phyloP scores from a whole-genome alignment of 768 basidiomycete species.

The Mrakia hoshinonis region DNA sequence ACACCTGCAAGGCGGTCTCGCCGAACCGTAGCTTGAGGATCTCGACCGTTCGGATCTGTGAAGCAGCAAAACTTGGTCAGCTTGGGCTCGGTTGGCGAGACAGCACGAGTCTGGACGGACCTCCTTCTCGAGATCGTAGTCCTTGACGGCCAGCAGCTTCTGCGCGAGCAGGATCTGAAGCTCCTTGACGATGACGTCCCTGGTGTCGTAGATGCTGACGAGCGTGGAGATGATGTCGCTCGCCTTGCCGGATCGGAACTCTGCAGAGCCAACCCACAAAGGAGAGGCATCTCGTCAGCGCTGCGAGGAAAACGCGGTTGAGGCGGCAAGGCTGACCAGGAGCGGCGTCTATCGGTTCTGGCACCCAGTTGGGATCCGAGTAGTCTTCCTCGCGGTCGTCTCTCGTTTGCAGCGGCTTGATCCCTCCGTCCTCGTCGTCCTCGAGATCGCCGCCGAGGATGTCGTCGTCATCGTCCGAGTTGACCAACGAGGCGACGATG shows the following conservation, averaged over 20 bases:
- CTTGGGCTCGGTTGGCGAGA: too few species aligned
- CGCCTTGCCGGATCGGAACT: constrained; percentile 81
- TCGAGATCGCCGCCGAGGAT: constrained; percentile 71
- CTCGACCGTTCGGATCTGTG: constrained; percentile 80
- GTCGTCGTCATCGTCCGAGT: constrained; percentile 45
- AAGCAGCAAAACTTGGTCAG: neutral
- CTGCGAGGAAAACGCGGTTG: neutral
- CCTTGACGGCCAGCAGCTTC: constrained; percentile 65
- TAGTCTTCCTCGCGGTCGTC: constrained; percentile 69
- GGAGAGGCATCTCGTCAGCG: neutral
- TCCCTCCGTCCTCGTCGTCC: constrained; percentile 61
- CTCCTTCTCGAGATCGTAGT: constrained; percentile 69
- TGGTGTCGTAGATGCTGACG: constrained; percentile 94
- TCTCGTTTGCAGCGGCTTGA: constrained; percentile 55
- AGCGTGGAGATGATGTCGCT: constrained; percentile 92
- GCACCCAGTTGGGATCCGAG: constrained; percentile 84
- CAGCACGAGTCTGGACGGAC: constrained; percentile 37
- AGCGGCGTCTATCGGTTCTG: constrained; percentile 92
- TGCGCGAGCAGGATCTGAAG: constrained; percentile 85
- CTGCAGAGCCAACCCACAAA: constrained; percentile 43
- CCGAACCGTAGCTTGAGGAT: constrained; percentile 93
- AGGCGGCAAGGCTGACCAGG: constrained; percentile 52
- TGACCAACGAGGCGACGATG: constrained; percentile 83
- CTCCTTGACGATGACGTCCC: constrained; percentile 92
- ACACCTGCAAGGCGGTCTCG: constrained; percentile 81